phyloP scores from a whole-genome alignment of 2,329 filamentous ascomycete species.

The Trichoderma aggressivum region DNA sequence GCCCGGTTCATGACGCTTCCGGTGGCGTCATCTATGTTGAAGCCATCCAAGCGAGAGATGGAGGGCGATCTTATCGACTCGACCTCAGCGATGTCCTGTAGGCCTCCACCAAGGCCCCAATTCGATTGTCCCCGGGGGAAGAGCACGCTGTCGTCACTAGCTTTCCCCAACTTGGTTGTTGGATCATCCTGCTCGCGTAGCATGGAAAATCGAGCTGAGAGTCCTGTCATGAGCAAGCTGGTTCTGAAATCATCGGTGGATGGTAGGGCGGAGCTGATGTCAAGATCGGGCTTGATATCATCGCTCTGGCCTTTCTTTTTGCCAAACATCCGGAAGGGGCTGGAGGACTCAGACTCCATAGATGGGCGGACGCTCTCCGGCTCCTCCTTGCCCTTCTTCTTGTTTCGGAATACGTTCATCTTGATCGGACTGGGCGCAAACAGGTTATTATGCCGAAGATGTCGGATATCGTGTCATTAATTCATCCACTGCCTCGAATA shows the following conservation, averaged over 20 bases:
- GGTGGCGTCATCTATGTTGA: slow-evolving; percentile 66
- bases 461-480: not conserved
- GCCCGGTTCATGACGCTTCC: slow-evolving; percentile 79
- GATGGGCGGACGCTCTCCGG: slow-evolving; percentile 45
- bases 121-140: slow-evolving; percentile 78
- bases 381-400: slow-evolving; percentile 61
- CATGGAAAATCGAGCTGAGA: slow-evolving; percentile 97
- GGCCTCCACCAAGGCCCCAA: slow-evolving; percentile 55
- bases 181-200: slow-evolving; percentile 92
- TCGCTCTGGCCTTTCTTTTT: slow-evolving; percentile 54
- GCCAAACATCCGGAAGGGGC: slow-evolving; percentile 54
- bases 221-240: slow-evolving; percentile 89
- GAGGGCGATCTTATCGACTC: slow-evolving; percentile 69
- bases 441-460: not conserved
- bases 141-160: slow-evolving; percentile 90
- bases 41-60: slow-evolving; percentile 62
- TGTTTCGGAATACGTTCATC: slow-evolving; percentile 74
- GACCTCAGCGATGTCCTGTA: slow-evolving; percentile 87
- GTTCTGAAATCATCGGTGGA: slow-evolving; percentile 88
- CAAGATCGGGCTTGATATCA: slow-evolving; percentile 63
- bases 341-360: slow-evolving; percentile 52
- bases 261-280: slow-evolving; percentile 72
- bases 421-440: not conserved
- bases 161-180: slow-evolving; percentile 83
- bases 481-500: not conserved